Conservation (phyloP, 495 filamentous ascomycete species). For the Amorphotheca resinae region DNA sequence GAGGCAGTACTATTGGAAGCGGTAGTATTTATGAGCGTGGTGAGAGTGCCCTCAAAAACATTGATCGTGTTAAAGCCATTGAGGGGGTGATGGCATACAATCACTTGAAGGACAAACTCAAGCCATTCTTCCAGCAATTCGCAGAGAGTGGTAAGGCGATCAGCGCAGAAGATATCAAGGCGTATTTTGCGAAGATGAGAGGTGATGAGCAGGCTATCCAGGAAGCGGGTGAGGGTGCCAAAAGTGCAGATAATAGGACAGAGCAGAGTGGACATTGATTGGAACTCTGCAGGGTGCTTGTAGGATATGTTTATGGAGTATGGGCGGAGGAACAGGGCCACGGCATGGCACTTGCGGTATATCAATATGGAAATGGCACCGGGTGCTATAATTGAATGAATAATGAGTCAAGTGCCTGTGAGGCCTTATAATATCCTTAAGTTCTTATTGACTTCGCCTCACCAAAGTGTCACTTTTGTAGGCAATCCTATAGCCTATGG, state of each 20-base stretch:
- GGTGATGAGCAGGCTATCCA: conserved; percentile 59
- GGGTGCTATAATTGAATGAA: too few species aligned
- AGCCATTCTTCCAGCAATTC: conserved; percentile 82
- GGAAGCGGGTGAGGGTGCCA: conserved; percentile 33
- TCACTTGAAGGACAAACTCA: conserved; percentile 84
- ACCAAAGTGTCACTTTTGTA: too few species aligned
- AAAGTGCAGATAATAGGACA: conserved; percentile 31
- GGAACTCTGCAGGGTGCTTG: too few species aligned
- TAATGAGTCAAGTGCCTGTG: too few species aligned
- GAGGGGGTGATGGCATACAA: conserved; percentile 98
- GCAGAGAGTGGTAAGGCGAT: conserved; percentile 80
- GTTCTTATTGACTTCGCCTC: too few species aligned
- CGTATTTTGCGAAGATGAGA: conserved; percentile 83
- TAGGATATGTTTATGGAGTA: too few species aligned
- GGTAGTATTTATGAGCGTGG: conserved; percentile 79
- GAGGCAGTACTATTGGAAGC: conserved; percentile 37
- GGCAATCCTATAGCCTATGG: too few species aligned
- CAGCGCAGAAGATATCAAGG: conserved; percentile 88
- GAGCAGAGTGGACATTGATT: conserved; percentile 48
- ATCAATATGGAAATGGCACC: too few species aligned
- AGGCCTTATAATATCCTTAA: too few species aligned
- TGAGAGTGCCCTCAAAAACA: conserved; percentile 75
- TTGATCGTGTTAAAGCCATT: conserved; percentile 86
- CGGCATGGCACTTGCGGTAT: too few species aligned
- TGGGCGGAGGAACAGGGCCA: too few species aligned